Conservation (phyloP, 768 basidiomycete species). For the Chalciporus chontae region DNA sequence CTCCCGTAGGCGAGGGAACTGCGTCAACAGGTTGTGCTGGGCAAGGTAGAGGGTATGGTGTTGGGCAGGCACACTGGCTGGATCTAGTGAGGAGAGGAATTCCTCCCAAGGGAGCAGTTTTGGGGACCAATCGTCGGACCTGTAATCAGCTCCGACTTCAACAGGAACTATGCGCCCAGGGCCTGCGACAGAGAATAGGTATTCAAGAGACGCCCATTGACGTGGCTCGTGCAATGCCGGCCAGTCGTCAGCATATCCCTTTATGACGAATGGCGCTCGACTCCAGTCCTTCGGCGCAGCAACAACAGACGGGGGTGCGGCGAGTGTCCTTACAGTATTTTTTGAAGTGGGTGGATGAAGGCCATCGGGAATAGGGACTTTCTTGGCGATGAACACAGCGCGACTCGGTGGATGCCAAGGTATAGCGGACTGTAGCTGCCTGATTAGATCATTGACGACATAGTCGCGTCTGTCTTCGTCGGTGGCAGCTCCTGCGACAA, state of each 20-base stretch:
- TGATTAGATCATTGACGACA: constrained; percentile 61
- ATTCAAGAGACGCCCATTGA: constrained; percentile 67
- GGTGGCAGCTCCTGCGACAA: constrained; percentile 71
- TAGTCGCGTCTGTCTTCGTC: constrained; percentile 54
- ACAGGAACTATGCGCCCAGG: constrained; percentile 85
- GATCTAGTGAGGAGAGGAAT: constrained; percentile 54
- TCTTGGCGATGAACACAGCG: constrained; percentile 6
- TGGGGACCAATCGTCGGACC: constrained; percentile 78
- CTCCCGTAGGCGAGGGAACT: constrained; percentile 72
- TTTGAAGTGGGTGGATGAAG: constrained; percentile 8
- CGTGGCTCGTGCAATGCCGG: constrained; percentile 63
- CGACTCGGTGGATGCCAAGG: constrained; percentile 3
- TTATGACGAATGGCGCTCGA: constrained; percentile 69
- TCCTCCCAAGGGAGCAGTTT: constrained; percentile 71
- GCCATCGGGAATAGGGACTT: not conserved
- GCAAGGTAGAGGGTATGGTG: constrained; percentile 70
- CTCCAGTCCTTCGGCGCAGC: constrained; percentile 46
- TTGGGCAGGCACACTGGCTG: constrained; percentile 17
- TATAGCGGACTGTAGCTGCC: constrained; percentile 48
- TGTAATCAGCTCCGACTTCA: constrained; percentile 85
- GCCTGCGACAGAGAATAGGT: constrained; percentile 71
- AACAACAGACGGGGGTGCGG: constrained; percentile 52
- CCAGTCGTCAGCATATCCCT: constrained; percentile 64
- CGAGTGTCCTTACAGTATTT: constrained; percentile 38
- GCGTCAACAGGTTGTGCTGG: constrained; percentile 80